Conservation (phyloP, 805 yeast genomes). For the Vanderwaltozyma polyspora region DNA sequence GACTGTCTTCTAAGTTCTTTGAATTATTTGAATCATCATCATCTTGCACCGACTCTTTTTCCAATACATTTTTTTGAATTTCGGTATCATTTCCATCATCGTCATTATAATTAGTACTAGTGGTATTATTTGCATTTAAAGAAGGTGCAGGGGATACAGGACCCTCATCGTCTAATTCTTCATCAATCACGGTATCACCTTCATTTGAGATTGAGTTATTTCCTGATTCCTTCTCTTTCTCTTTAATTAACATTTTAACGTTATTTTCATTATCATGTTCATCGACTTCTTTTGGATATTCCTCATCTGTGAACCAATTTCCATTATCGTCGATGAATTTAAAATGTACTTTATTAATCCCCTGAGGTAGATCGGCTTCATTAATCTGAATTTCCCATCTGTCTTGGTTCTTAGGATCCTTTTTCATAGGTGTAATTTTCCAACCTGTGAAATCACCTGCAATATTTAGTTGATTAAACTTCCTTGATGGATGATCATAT, state of each 20-base stretch:
- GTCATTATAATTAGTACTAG: neutral
- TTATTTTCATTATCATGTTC: conserved; percentile 30
- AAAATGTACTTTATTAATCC: conserved; percentile 11
- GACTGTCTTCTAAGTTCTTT: neutral
- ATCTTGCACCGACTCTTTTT: no score
- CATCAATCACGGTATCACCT: neutral
- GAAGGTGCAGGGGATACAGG: conserved; percentile 25
- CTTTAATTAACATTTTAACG: conserved; percentile 10
- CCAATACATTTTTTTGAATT: no score
- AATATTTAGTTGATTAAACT: conserved; percentile 19
- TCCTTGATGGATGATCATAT: conserved; percentile 11
- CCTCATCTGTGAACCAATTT: conserved; percentile 24
- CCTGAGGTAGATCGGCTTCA: conserved; percentile 10
- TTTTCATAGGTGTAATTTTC: conserved; percentile 19
- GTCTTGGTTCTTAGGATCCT: conserved; percentile 2
- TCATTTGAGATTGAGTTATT: neutral
- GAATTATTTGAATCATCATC: no score
- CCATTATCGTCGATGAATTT: conserved; percentile 21
- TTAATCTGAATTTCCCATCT: conserved; percentile 22
- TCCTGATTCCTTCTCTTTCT: neutral
- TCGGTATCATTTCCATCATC: neutral
- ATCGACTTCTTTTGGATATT: conserved; percentile 26
- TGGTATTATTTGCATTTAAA: no score
- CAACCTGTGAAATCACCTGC: conserved; percentile 32
- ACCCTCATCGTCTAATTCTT: conserved; percentile 8